Evolutionary conservation across 306 rosid species (phyloP).

Genomic region (Phaseolus lunatus): DNA sequence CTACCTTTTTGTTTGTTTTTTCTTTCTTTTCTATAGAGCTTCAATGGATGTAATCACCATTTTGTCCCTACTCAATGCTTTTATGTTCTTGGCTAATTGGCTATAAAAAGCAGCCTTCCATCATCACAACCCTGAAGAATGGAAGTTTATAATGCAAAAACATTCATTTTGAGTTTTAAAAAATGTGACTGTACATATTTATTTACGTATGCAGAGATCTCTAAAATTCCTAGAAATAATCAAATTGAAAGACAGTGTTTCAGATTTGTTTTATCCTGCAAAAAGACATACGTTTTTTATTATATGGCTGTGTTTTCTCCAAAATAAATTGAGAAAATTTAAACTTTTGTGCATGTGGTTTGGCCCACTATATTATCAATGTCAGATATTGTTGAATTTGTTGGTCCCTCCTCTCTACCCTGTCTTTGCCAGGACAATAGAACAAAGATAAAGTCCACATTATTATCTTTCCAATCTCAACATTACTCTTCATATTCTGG

Average conservation of each 20-base stretch:
- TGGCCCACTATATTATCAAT: constrained; percentile 41
- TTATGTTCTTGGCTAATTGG: background rate
- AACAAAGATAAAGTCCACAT: constrained; percentile 13
- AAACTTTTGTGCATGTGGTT: constrained; percentile 23
- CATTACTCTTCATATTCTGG: constrained; percentile 1
- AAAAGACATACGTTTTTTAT: constrained; percentile 17
- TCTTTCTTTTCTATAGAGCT: constrained; percentile 22
- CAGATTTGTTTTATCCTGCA: constrained; percentile 25
- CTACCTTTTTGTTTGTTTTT: background rate
- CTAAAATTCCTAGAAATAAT: constrained; percentile 46
- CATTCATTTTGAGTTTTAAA: background rate
- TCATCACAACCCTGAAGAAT: background rate
- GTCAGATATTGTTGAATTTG: constrained; percentile 47
- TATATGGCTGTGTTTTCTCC: constrained; percentile 32
- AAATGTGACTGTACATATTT: background rate
- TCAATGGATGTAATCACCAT: constrained; percentile 35
- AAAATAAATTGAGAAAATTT: background rate
- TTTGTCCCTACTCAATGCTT: constrained; percentile 39
- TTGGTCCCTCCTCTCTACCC: constrained; percentile 32
- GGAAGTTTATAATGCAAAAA: background rate
- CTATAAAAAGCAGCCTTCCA: constrained; percentile 15
- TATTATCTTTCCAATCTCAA: constrained; percentile 14
- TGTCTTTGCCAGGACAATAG: constrained; percentile 24
- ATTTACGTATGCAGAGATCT: constrained; percentile 32
- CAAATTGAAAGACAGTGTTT: constrained; percentile 27